Evolutionary conservation across 345 rosid species (phyloP).

Genomic region (Gossypium stocksii): DNA sequence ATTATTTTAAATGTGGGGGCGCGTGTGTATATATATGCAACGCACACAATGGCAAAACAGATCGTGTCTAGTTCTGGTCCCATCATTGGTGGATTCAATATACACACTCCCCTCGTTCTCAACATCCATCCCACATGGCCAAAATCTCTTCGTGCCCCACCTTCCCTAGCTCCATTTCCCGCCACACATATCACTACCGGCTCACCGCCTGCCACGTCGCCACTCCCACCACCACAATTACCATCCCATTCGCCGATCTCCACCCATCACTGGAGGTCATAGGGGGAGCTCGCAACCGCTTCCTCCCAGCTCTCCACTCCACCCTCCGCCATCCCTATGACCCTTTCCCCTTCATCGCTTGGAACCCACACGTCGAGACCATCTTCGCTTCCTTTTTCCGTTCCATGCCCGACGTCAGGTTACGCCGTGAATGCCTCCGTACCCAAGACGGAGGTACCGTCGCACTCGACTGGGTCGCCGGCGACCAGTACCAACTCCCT

Average conservation of each 20-base stretch:
- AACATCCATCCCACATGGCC: constrained; percentile 6
- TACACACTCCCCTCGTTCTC: neutral
- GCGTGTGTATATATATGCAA: neutral
- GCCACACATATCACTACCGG: constrained; percentile 2
- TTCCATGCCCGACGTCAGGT: constrained; percentile 31
- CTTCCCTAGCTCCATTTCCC: neutral
- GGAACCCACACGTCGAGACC: constrained; percentile 59
- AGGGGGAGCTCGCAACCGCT: constrained; percentile 43
- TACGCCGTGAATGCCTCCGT: constrained; percentile 51
- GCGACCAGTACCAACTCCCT: constrained; percentile 40
- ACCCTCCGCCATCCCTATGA: constrained; percentile 38
- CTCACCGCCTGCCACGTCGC: constrained; percentile 24
- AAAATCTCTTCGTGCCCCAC: neutral
- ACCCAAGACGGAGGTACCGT: constrained; percentile 47
- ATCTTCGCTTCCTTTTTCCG: constrained; percentile 57
- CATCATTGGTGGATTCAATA: neutral
- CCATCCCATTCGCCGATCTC: constrained; percentile 24
- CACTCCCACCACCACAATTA: constrained; percentile 2
- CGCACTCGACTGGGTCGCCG: constrained; percentile 67
- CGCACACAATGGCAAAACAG: neutral
- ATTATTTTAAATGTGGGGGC: no score
- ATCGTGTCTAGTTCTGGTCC: neutral
- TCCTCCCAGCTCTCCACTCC: constrained; percentile 38
- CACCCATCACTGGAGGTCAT: constrained; percentile 50
- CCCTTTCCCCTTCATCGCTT: constrained; percentile 39